These are phyloP conservation scores for Fusarium nurragi DNA, from an alignment of 2,329 filamentous ascomycete species.

Conservation along the genomic window DNA sequence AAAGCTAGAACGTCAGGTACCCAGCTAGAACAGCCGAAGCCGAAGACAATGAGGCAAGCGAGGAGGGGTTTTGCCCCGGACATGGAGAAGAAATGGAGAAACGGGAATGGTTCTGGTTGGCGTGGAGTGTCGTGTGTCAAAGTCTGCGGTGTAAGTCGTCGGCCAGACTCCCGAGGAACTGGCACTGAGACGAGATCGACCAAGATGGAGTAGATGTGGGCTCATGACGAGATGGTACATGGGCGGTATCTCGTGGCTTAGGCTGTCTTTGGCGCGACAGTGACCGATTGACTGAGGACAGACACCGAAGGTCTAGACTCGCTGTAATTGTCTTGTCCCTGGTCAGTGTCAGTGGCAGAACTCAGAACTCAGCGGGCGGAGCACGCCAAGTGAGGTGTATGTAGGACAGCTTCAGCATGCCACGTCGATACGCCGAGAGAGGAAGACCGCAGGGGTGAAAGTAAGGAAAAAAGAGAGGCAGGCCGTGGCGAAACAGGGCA, in stretches of 20 bases:
- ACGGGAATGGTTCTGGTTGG: slow-evolving; percentile 14
- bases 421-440: slow-evolving; percentile 21
- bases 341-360: slow-evolving; percentile 2
- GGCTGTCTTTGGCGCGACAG: not conserved
- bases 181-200: slow-evolving; percentile 39
- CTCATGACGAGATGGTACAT: slow-evolving; percentile 33
- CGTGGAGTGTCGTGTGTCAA: slow-evolving; percentile 21
- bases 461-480: slow-evolving; percentile 5
- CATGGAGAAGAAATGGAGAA: slow-evolving; percentile 28
- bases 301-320: slow-evolving; percentile 7
- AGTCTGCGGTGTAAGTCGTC: slow-evolving; percentile 21
- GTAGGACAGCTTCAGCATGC: slow-evolving; percentile 23
- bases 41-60: slow-evolving; percentile 13
- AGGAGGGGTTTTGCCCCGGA: slow-evolving; percentile 31
- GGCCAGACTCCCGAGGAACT: slow-evolving; percentile 37
- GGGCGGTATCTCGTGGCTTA: not conserved
- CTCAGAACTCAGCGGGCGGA: slow-evolving; percentile 6
- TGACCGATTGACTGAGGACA: not conserved
- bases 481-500: slow-evolving; percentile 26
- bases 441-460: slow-evolving; percentile 17
- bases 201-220: slow-evolving; percentile 25
- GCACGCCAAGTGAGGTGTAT: slow-evolving; percentile 16
- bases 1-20: slow-evolving; percentile 15
- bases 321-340: not conserved
- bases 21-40: slow-evolving; percentile 8